These are phyloP conservation scores for Aspergillus taichungensis DNA, from an alignment of 495 filamentous ascomycete genomes.

Conservation along the genomic window DNA sequence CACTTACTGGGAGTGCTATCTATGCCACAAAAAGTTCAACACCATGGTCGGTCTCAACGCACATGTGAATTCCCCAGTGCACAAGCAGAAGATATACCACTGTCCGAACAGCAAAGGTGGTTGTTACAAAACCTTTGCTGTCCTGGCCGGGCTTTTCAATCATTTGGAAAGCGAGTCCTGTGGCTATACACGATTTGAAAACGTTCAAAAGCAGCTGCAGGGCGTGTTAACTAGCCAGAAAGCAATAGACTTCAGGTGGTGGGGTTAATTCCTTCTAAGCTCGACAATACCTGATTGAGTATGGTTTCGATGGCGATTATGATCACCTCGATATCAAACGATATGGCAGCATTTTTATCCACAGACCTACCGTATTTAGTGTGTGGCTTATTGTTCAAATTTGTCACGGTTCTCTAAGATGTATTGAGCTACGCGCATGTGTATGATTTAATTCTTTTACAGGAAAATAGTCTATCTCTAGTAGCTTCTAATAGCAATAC, in stretches of 20 bases:
- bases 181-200: slow-evolving; percentile 37
- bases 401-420: too few relatives aligned
- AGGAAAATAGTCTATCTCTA: too few relatives aligned
- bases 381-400: too few relatives aligned
- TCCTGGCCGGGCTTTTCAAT: slow-evolving; percentile 41
- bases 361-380: too few relatives aligned
- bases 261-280: too few relatives aligned
- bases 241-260: too few relatives aligned
- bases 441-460: too few relatives aligned
- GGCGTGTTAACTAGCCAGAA: slow-evolving; percentile 1
- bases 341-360: too few relatives aligned
- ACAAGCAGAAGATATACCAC: slow-evolving; percentile 44
- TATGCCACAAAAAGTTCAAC: slow-evolving; percentile 32
- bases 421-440: too few relatives aligned
- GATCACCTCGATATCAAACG: too few relatives aligned
- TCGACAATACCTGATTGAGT: too few relatives aligned
- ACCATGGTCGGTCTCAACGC: slow-evolving; percentile 13
- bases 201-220: slow-evolving; percentile 24
- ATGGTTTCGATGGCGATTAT: slow-evolving; percentile 21
- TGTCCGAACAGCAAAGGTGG: slow-evolving; percentile 31
- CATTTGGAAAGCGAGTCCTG: slow-evolving; percentile 50
- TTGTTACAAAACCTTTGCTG: slow-evolving; percentile 38
- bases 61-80: slow-evolving; percentile 28
- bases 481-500: too few relatives aligned
- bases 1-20: slow-evolving; percentile 32